These are phyloP conservation scores for Ephemerocybe angulata DNA, from an alignment of 768 basidiomycete species.

Conservation along the genomic window DNA sequence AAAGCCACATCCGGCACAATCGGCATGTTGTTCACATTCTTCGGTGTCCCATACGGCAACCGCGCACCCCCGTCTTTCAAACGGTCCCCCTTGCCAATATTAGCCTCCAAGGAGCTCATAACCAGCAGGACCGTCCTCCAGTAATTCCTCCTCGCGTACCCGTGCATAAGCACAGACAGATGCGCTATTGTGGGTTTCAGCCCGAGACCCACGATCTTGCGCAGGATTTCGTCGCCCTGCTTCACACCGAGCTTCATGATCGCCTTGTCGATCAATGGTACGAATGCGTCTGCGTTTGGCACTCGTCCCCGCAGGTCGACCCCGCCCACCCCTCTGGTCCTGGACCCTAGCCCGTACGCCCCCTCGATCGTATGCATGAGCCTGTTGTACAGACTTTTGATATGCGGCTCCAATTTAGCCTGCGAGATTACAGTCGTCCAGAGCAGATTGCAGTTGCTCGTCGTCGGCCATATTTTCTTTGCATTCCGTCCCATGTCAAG, in stretches of 20 bases:
- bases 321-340: too few relatives aligned
- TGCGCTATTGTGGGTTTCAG: slow-evolving; percentile 43
- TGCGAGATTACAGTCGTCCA: slow-evolving; percentile 37
- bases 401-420: slow-evolving; percentile 14
- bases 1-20: background rate
- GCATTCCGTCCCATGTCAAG: background rate
- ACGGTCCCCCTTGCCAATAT: background rate
- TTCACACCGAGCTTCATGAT: slow-evolving; percentile 27
- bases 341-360: background rate
- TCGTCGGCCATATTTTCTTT: slow-evolving; percentile 26
- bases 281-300: slow-evolving; percentile 35
- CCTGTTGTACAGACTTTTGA: slow-evolving; percentile 40
- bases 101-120: slow-evolving; percentile 38
- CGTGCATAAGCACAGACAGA: slow-evolving; percentile 45
- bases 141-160: slow-evolving; percentile 40
- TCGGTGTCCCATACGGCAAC: background rate
- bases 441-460: slow-evolving; percentile 31
- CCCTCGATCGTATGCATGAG: slow-evolving; percentile 29
- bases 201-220: slow-evolving; percentile 48
- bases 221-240: slow-evolving; percentile 38
- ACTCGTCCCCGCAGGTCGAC: background rate
- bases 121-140: slow-evolving; percentile 34
- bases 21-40: background rate
- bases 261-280: slow-evolving; percentile 47
- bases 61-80: background rate